Evolutionary conservation across 352 stramenopile genomes (phyloP).

Genomic region (Globisporangium spiculum): DNA sequence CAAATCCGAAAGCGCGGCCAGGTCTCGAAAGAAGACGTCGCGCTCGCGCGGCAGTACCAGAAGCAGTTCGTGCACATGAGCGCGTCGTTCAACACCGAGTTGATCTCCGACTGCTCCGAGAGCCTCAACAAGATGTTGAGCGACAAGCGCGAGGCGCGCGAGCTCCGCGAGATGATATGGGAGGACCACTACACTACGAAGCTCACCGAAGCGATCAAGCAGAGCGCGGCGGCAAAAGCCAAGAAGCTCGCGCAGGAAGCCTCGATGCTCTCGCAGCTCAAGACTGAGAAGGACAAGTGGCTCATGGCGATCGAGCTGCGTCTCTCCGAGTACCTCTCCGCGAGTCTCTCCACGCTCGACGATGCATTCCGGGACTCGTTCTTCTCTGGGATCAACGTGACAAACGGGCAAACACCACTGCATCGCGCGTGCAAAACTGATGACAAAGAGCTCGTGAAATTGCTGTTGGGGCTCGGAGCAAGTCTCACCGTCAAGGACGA

Average conservation of each 20-base stretch:
- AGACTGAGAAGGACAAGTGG: slow-evolving; percentile 59
- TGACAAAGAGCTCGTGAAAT: slow-evolving; percentile 34
- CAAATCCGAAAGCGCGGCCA: slow-evolving; percentile 46
- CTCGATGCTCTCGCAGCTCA: slow-evolving; percentile 47
- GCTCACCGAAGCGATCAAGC: slow-evolving; percentile 25
- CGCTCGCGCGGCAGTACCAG: slow-evolving; percentile 40
- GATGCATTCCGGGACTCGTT: slow-evolving; percentile 25
- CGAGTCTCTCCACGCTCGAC: slow-evolving; percentile 27
- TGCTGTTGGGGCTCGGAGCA: slow-evolving; percentile 39
- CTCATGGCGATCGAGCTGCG: slow-evolving; percentile 67
- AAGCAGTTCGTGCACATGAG: slow-evolving; percentile 34
- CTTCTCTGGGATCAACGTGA: slow-evolving; percentile 39
- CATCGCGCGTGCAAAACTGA: slow-evolving; percentile 53
- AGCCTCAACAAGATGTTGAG: slow-evolving; percentile 38
- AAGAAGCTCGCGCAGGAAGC: slow-evolving; percentile 57
- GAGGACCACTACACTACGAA: slow-evolving; percentile 48
- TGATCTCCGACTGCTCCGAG: slow-evolving; percentile 52
- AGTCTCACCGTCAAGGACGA: slow-evolving; percentile 34
- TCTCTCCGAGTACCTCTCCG: slow-evolving; percentile 37
- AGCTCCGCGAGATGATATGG: slow-evolving; percentile 64
- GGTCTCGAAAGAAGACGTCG: slow-evolving; percentile 38
- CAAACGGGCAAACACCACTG: slow-evolving; percentile 44
- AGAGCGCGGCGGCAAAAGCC: slow-evolving; percentile 18
- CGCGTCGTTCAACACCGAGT: slow-evolving; percentile 34
- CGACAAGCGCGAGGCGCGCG: slow-evolving; percentile 47